These are phyloP conservation scores for Ustilago xerochloae DNA, from an alignment of 1,284 basidiomycete species.

Conservation along the genomic window DNA sequence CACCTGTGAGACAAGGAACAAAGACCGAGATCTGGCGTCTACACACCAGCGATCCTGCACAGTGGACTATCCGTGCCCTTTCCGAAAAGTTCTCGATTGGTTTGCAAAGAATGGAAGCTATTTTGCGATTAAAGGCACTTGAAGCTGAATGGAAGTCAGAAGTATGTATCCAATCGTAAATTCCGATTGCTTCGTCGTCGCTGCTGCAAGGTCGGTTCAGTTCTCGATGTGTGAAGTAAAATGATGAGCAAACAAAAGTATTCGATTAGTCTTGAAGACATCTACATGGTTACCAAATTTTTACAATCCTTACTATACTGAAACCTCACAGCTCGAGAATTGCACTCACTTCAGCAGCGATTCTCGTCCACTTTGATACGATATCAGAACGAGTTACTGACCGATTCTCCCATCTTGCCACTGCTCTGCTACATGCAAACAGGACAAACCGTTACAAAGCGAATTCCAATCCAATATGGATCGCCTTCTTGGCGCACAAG, in stretches of 20 bases:
- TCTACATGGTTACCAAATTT: conserved; percentile 56
- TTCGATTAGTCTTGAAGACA: conserved; percentile 68
- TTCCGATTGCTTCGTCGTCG: background rate
- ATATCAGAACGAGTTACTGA: conserved; percentile 11
- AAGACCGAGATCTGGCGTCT: conserved; percentile 62
- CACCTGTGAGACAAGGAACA: conserved; percentile 55
- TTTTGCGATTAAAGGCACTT: conserved; percentile 64
- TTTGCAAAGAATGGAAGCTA: conserved; percentile 56
- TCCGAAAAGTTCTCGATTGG: conserved; percentile 59
- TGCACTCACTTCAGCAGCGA: background rate
- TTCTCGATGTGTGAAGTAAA: conserved; percentile 23
- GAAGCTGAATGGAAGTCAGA: conserved; percentile 55
- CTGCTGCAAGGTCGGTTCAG: background rate
- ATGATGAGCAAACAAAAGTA: conserved; percentile 50
- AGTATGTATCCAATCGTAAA: conserved; percentile 43
- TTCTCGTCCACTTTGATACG: too few relatives aligned
- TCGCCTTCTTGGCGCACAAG: conserved; percentile 55
- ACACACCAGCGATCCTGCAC: conserved; percentile 53
- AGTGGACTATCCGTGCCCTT: conserved; percentile 60
- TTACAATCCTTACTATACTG: conserved; percentile 58
- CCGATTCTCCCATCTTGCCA: background rate
- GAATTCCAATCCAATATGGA: conserved; percentile 65
- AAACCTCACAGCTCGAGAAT: conserved; percentile 28
- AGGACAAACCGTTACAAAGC: conserved; percentile 59
- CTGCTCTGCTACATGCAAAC: background rate